phyloP scores from a whole-genome alignment of 2,329 filamentous ascomycete species.

The Plectosphaerella cucumerina region DNA sequence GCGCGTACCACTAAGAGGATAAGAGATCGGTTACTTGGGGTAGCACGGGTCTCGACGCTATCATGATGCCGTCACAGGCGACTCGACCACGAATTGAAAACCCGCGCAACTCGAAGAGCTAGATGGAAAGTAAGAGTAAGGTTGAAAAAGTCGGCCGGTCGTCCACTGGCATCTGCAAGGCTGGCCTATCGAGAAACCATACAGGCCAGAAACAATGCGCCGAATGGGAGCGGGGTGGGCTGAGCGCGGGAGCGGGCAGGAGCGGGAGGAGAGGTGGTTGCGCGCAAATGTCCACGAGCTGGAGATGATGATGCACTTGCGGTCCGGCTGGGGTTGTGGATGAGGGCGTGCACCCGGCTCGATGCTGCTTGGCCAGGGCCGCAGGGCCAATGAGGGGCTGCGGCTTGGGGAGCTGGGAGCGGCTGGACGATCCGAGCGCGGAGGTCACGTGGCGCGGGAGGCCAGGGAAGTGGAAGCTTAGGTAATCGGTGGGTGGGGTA shows the following conservation, averaged over 20 bases:
- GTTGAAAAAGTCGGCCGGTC: neutral
- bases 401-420: neutral
- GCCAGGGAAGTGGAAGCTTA: no score
- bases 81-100: slow-evolving; percentile 2
- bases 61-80: slow-evolving; percentile 32
- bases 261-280: neutral
- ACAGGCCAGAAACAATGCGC: neutral
- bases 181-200: neutral
- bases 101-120: neutral
- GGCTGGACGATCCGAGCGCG: neutral
- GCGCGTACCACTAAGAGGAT: slow-evolving; percentile 32
- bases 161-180: neutral
- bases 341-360: neutral
- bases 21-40: slow-evolving; percentile 23
- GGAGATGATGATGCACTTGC: neutral
- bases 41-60: slow-evolving; percentile 30
- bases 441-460: neutral
- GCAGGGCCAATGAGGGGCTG: neutral
- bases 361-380: neutral
- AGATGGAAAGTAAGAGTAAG: neutral
- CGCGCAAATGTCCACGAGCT: neutral
- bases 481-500: no score
- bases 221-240: neutral
- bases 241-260: neutral
- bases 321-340: neutral